These are phyloP conservation scores for Delitschia confertaspora DNA, from an alignment of 495 filamentous ascomycete genomes.

Conservation along the genomic window DNA sequence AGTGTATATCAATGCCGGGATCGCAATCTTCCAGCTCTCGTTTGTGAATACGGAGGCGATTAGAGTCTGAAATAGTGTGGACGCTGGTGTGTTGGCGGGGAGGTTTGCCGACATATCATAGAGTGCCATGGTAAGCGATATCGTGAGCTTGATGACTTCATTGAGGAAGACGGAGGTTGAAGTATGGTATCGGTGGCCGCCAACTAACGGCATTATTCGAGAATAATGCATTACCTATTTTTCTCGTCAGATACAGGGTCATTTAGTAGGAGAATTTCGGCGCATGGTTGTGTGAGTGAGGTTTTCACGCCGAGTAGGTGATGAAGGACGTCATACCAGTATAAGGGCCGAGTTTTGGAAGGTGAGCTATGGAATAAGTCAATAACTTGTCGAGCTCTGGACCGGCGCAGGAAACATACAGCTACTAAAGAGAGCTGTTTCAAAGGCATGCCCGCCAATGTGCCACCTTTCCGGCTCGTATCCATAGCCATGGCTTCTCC, in stretches of 20 bases:
- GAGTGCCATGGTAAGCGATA: conserved; percentile 76
- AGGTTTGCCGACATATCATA: conserved; percentile 73
- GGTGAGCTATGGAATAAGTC: conserved; percentile 48
- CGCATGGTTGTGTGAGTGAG: conserved; percentile 3
- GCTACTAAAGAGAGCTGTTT: conserved; percentile 71
- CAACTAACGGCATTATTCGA: conserved; percentile 73
- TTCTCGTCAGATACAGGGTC: conserved; percentile 15
- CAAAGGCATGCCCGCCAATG: conserved; percentile 51
- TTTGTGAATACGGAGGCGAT: conserved; percentile 71
- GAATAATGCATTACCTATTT: conserved; percentile 82
- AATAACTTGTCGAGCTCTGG: conserved; percentile 22
- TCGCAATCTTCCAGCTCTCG: conserved; percentile 94
- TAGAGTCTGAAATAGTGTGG: conserved; percentile 71
- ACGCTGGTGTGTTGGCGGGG: conserved; percentile 66
- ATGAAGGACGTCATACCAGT: conserved; percentile 42
- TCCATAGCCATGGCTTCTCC: conserved; percentile 22
- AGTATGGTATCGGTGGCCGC: conserved; percentile 78
- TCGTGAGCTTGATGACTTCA: conserved; percentile 81
- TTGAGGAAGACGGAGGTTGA: conserved; percentile 93
- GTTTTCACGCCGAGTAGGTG: background rate
- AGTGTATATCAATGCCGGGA: conserved; percentile 83
- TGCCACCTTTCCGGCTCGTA: conserved; percentile 16
- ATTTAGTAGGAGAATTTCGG: background rate
- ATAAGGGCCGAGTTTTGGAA: conserved; percentile 75
- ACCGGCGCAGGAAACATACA: conserved; percentile 41